Base-by-base conservation (phyloP, 2,329 filamentous ascomycete species). In the Colletotrichum scovillei region DNA sequence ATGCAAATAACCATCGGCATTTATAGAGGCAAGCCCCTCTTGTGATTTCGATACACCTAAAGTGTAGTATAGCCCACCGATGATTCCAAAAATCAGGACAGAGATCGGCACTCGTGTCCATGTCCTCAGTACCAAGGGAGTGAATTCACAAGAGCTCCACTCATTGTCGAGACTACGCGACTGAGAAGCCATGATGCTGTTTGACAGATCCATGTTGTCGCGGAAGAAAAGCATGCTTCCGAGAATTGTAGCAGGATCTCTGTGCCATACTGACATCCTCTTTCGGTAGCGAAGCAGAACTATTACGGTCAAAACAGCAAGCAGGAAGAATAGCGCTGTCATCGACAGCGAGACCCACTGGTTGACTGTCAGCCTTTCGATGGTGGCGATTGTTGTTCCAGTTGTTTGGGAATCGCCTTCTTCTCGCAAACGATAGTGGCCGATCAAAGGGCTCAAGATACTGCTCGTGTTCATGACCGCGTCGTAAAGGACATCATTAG, bases 221-320 rank as follows among this genome's bases (percentile, higher is more conserved):
- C 38, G 38, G 38, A 32, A 71, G 26, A 26, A 67, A 56, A 71
- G 46, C 42, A 67, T 52, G 24, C n/a, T 60, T 9, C 68, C 68
- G 22, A 71, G 63, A 32, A 71, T 60, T 3, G 56, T 71, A 1
- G 63, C 63, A 12, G 68, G 68, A n/a, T 71, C 63, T 16, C 68
- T 56, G 16, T 67, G 46, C 68, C 63, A 71, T 7, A 71, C 4
- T 11, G 22, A n/a, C 12, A 56, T 71, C 9, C 65, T 30, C 2
- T 46, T 46, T 19, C 55, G 60, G 7, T 64, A 71, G 24, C 56
- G 46, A 14, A 62, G n/a, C 2, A 67, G n/a, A 2, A 35, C 11
- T 4, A 56, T 22, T 1, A 14, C 9, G 2, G 49, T 24, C 28
- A 71, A 8, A 6, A 7, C 2, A 12, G 55, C 12, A 5, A 62